Base-by-base conservation (phyloP, 805 yeast species). In the Schwanniomyces pseudopolymorphus region DNA sequence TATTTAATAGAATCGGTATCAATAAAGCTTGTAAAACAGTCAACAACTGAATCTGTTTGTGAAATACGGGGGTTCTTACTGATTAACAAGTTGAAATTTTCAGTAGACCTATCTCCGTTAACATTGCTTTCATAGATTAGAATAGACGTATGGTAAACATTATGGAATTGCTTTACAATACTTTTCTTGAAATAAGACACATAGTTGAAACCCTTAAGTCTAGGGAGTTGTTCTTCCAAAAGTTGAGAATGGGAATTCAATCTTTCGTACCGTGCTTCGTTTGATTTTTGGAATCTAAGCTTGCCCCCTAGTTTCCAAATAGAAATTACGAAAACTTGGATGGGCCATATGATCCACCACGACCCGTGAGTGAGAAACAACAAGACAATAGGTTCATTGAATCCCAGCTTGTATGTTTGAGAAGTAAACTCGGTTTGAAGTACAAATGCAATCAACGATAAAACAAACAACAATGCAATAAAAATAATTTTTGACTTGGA, bases 351-450 rank as follows among this genome's bases (percentile, higher is more conserved):
- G 10, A 79, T 42, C 75, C 82, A 71, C 95, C 94, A 87, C 9
- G 84, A 78, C 2, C 90, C 86, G 58, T 89, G 96, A 0, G 96
- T 89, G 14, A 87, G 64, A 44, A 74, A 63, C n/a, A 84, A 66
- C 45, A 85, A 66, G 20, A 88, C 63, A 19, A 87, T 71, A 0
- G 96, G 96, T 58, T 88, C 90, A 43, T 77, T 61, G 62, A 81
- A 89, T 3, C 75, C 77, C 6, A 70, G 60, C 25, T 73, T 69
- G 58, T 87, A 85, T 5, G 89, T 74, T 46, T 83, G 83, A 5
- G 89, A 77, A 1, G 95, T 87, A 49, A 84, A 70, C 60, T 89
- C 96, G 0, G 96, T 89, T 60, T 89, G 96, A 13, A 76, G 57
- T 4, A 89, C 90, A 65, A 89, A 89, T 3, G 90, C 57, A 6